phyloP scores from a whole-genome alignment of 2,329 filamentous ascomycete genomes.

The Aspergillus proliferans region DNA sequence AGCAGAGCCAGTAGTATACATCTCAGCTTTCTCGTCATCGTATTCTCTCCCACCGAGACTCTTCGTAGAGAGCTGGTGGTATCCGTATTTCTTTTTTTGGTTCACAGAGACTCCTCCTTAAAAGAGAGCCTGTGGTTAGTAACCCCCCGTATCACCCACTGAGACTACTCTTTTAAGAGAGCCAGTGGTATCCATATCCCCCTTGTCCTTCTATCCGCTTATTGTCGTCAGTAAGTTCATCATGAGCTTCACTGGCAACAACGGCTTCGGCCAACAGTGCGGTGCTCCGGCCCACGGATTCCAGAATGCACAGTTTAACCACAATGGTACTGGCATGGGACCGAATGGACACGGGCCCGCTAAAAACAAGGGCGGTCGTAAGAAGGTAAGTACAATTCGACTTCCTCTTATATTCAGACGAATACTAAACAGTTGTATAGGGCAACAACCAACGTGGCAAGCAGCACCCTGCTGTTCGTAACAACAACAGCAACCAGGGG shows the following conservation, averaged over 20 bases:
- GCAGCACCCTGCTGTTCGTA: neutral
- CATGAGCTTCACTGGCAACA: neutral
- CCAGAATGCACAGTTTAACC: too few species aligned
- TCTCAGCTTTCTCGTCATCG: neutral
- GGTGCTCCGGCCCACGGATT: neutral
- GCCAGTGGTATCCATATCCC: neutral
- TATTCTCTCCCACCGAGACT: neutral
- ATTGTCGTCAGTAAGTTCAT: neutral
- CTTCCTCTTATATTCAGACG: too few species aligned
- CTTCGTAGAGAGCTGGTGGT: neutral
- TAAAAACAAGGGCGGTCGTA: neutral
- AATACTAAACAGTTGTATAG: too few species aligned
- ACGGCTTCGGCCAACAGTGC: constrained; percentile 1
- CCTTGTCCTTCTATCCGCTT: neutral
- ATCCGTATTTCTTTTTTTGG: neutral
- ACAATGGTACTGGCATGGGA: too few species aligned
- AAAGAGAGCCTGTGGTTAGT: too few species aligned
- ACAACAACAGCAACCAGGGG: neutral
- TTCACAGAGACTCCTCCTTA: too few species aligned
- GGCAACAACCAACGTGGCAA: too few species aligned
- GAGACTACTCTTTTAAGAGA: neutral
- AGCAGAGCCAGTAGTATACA: neutral
- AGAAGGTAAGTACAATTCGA: neutral
- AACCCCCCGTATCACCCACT: too few species aligned
- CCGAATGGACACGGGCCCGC: too few species aligned